Evolutionary conservation across 2,329 filamentous ascomycete genomes (phyloP).

Genomic region (Mycosphaerella sp.): DNA sequence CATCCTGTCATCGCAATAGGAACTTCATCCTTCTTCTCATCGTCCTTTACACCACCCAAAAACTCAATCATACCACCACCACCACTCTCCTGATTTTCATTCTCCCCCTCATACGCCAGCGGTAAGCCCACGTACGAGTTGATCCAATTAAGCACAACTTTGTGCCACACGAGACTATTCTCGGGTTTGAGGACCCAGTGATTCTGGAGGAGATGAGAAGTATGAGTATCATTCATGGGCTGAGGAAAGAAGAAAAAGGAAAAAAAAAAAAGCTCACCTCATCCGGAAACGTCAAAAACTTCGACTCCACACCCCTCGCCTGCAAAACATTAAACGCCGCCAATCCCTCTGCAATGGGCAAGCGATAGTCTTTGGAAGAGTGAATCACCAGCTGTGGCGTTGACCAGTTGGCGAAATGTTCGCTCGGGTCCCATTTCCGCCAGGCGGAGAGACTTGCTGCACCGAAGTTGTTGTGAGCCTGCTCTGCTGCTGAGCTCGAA

Average conservation of each 20-base stretch:
- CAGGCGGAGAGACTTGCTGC: slow-evolving; percentile 13
- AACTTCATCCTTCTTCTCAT: slow-evolving; percentile 13
- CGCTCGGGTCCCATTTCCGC: slow-evolving; percentile 50
- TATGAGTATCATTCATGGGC: no score
- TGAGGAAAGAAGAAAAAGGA: no score
- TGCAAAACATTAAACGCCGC: slow-evolving; percentile 83
- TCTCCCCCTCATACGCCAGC: slow-evolving; percentile 34
- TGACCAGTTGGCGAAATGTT: slow-evolving; percentile 60
- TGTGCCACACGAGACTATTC: slow-evolving; percentile 86
- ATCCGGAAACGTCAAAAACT: slow-evolving; percentile 74
- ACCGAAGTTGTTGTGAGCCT: slow-evolving; percentile 19
- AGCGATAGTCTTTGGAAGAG: slow-evolving; percentile 79
- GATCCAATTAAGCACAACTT: slow-evolving; percentile 73
- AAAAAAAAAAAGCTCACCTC: slow-evolving; percentile 26
- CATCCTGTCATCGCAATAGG: slow-evolving; percentile 21
- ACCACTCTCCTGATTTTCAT: slow-evolving; percentile 6
- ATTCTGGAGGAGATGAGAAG: slow-evolving; percentile 40
- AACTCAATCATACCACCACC: slow-evolving; percentile 27
- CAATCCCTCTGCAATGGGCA: slow-evolving; percentile 78
- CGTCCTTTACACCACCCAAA: slow-evolving; percentile 28
- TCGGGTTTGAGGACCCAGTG: slow-evolving; percentile 87
- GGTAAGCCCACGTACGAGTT: slow-evolving; percentile 52
- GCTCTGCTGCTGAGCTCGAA: background rate
- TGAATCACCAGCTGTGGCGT: slow-evolving; percentile 90
- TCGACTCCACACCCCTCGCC: slow-evolving; percentile 64